Conservation (phyloP, 768 basidiomycete genomes). For the Amanita rimosa region DNA sequence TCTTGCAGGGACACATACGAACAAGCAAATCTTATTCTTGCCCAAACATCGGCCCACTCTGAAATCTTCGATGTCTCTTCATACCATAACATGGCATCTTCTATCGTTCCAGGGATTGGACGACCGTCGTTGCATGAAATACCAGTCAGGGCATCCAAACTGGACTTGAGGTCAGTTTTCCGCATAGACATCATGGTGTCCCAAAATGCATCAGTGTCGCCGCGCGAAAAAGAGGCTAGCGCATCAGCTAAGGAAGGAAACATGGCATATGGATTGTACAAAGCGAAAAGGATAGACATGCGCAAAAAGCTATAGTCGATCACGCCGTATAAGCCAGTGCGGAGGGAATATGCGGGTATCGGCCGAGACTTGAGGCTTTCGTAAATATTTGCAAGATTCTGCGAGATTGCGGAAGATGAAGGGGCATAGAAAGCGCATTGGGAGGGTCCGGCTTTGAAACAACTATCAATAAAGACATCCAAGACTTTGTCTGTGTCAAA, state of each 20-base stretch:
- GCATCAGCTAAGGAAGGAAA: not conserved
- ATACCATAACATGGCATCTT: conserved; percentile 10
- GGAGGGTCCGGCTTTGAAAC: conserved; percentile 23
- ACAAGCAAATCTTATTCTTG: conserved; percentile 14
- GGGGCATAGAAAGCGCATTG: conserved; percentile 28
- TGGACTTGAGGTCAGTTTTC: not conserved
- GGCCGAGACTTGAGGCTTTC: conserved; percentile 14
- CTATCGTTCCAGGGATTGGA: conserved; percentile 12
- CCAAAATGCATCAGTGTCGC: not conserved
- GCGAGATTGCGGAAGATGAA: conserved; percentile 18
- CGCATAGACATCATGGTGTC: not conserved
- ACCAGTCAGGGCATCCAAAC: conserved; percentile 4
- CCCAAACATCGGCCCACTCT: conserved; percentile 20
- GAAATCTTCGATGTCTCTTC: conserved; percentile 13
- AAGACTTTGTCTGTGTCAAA: conserved; percentile 14
- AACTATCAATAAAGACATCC: conserved; percentile 13
- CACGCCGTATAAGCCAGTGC: conserved; percentile 19
- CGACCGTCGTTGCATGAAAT: conserved; percentile 26
- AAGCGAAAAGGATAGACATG: conserved; percentile 15
- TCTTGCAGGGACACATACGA: conserved; percentile 18
- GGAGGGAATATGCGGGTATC: conserved; percentile 17
- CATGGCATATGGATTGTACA: not conserved
- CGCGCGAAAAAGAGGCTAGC: not conserved
- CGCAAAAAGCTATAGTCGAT: conserved; percentile 19
- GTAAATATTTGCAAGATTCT: conserved; percentile 23